These are phyloP conservation scores for Trametes cinnabarina DNA, from an alignment of 768 basidiomycete genomes.

Conservation along the genomic window DNA sequence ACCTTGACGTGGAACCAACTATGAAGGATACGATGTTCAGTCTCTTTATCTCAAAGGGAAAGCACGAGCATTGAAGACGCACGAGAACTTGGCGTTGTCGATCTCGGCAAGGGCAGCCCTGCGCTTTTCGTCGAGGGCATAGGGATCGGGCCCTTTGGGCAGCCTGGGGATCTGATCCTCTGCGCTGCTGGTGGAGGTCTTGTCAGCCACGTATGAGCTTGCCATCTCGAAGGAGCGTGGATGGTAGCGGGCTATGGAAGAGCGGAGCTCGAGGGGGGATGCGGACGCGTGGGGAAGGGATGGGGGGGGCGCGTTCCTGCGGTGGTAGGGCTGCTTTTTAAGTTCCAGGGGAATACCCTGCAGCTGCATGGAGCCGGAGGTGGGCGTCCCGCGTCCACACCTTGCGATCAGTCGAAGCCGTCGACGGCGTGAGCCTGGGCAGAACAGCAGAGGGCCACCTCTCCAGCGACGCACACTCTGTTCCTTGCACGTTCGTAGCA, in stretches of 20 bases:
- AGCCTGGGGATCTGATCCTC: slow-evolving; percentile 13
- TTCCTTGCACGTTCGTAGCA: slow-evolving; percentile 27
- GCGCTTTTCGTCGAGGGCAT: slow-evolving; percentile 65
- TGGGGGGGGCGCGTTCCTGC: slow-evolving; percentile 1
- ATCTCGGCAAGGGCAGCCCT: slow-evolving; percentile 81
- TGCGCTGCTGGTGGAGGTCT: slow-evolving; percentile 18
- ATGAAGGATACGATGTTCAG: neutral
- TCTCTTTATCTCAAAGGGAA: neutral
- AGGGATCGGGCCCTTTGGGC: slow-evolving; percentile 21
- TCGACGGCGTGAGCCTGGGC: neutral
- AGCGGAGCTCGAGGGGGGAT: neutral
- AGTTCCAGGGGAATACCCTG: neutral
- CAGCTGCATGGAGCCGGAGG: neutral
- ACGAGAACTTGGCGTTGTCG: slow-evolving; percentile 86
- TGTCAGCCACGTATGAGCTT: slow-evolving; percentile 17
- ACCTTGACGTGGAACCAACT: slow-evolving; percentile 86
- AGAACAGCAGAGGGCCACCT: neutral
- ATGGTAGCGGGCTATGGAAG: slow-evolving; percentile 2
- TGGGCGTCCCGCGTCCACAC: neutral
- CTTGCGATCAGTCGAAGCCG: slow-evolving; percentile 5
- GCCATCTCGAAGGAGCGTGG: slow-evolving; percentile 20
- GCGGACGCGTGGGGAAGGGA: slow-evolving; percentile 10
- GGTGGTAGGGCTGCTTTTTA: slow-evolving; percentile 10
- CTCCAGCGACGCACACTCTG: neutral
- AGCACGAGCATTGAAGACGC: slow-evolving; percentile 25